Percentiles rank a stretch among this genome's conserved stretches.
These are phyloP conservation scores for Macrolepiota albuminosa DNA, from an alignment of 768 basidiomycete genomes.

Conservation along the genomic window DNA sequence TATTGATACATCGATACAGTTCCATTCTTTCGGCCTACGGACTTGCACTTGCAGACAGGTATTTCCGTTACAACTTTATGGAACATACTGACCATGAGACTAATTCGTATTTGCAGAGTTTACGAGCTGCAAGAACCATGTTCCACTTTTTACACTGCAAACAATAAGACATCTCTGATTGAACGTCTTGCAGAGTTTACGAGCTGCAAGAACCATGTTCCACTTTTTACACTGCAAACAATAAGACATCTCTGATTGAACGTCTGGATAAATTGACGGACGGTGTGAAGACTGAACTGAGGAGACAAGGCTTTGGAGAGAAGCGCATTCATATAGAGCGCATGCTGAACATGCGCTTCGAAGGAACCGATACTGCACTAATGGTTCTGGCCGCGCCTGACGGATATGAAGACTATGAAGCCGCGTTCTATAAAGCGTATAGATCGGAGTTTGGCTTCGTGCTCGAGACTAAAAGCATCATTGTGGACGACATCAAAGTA, in stretches of 20 bases:
- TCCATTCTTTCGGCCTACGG: conserved; percentile 94
- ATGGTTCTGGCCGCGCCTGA: conserved; percentile 74
- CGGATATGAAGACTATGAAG: conserved; percentile 67
- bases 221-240: conserved; percentile 62
- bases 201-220: conserved; percentile 91
- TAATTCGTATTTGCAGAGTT: conserved; percentile 41
- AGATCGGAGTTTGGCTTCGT: conserved; percentile 90
- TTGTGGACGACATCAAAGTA: conserved; percentile 91
- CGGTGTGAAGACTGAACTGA: conserved; percentile 63
- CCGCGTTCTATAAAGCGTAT: conserved; percentile 76
- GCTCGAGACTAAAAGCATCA: conserved; percentile 74
- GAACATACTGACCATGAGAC: neutral
- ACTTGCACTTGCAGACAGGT: conserved; percentile 82
- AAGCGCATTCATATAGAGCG: conserved; percentile 71
- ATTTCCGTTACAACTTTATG: conserved; percentile 4
- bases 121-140: conserved; percentile 88
- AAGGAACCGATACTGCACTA: conserved; percentile 88
- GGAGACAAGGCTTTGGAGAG: conserved; percentile 75
- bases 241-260: conserved; percentile 46
- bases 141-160: conserved; percentile 68
- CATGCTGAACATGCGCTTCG: conserved; percentile 90
- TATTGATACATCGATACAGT: conserved; percentile 87
- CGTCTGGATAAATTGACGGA: conserved; percentile 68
- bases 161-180: conserved; percentile 47
- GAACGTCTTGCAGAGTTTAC: conserved; percentile 66